phyloP scores from a whole-genome alignment of 1,284 basidiomycete genomes.

The Earliella scabrosa region DNA sequence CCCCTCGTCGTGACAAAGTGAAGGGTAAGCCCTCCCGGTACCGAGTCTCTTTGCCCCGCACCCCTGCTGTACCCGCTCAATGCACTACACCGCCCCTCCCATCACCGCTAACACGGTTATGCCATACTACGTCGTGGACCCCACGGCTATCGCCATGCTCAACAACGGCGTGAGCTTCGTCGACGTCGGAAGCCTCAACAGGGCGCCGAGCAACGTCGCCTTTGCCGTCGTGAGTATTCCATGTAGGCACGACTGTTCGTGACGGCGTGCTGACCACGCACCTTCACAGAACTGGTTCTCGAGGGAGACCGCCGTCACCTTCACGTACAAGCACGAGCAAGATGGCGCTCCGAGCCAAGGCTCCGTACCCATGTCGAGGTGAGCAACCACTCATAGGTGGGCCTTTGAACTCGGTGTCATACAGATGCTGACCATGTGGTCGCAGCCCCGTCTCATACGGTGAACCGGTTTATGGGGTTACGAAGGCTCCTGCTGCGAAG shows the following conservation, averaged over 20 bases:
- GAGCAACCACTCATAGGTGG: neutral
- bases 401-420: neutral
- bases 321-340: neutral
- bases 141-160: neutral
- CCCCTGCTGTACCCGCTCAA: too few species aligned
- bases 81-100: too few species aligned
- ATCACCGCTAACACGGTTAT: too few species aligned
- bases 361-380: neutral
- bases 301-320: neutral
- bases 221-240: neutral
- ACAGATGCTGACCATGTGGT: neutral
- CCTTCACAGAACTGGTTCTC: neutral
- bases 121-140: too few species aligned
- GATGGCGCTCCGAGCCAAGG: neutral
- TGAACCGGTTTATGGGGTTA: too few species aligned
- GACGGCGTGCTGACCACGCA: neutral
- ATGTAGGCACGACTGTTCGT: neutral
- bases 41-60: too few species aligned
- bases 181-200: neutral
- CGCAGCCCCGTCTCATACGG: too few species aligned
- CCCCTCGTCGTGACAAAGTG: too few species aligned
- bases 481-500: too few species aligned
- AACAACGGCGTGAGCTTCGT: neutral
- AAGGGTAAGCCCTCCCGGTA: too few species aligned
- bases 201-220: neutral